Evolutionary conservation across 2,329 filamentous ascomycete species (phyloP).

Genomic region (Exophiala viscosa): DNA sequence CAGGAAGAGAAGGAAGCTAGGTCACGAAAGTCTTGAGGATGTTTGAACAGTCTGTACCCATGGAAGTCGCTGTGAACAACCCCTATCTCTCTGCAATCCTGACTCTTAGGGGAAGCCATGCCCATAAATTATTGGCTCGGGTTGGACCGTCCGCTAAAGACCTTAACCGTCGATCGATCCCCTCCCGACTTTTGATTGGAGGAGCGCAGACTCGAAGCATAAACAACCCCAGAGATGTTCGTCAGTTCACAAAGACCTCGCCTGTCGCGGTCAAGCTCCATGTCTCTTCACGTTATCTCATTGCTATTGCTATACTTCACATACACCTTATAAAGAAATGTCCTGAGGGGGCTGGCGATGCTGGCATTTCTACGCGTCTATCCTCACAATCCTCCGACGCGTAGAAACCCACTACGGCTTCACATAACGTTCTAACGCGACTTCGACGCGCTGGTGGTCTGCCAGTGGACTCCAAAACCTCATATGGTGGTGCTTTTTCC

Average conservation of each 20-base stretch:
- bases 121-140: neutral
- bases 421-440: conserved; percentile 16
- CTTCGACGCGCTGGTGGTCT: conserved; percentile 16
- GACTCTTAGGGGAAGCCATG: neutral
- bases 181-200: neutral
- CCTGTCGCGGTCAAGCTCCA: neutral
- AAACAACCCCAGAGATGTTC: conserved; percentile 12
- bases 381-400: conserved; percentile 2
- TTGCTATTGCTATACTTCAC: too few relatives aligned
- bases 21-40: too few relatives aligned
- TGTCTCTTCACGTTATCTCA: neutral
- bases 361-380: conserved; percentile 3
- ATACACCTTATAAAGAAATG: too few relatives aligned
- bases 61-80: too few relatives aligned
- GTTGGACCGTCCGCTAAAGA: conserved; percentile 9
- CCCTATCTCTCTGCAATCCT: too few relatives aligned
- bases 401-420: neutral
- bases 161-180: conserved; percentile 24
- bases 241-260: too few relatives aligned
- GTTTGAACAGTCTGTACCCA: too few relatives aligned
- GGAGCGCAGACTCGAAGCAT: conserved; percentile 5
- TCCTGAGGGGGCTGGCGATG: too few relatives aligned
- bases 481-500: neutral
- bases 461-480: neutral
- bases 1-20: conserved; percentile 11